These are phyloP conservation scores for Starmerella vitae DNA, from an alignment of 805 yeast species.

Conservation along the genomic window DNA sequence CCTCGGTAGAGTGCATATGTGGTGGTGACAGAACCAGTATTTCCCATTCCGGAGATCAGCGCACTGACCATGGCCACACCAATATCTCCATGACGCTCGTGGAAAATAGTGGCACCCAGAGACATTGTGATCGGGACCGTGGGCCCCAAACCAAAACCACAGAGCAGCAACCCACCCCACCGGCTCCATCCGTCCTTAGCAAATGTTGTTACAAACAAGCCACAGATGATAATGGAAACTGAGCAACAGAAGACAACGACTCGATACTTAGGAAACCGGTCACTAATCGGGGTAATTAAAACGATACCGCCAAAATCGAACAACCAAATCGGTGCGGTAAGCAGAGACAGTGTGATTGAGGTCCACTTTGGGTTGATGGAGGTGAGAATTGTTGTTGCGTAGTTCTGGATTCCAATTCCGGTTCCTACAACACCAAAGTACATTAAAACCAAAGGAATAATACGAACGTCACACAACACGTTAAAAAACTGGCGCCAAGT, in stretches of 20 bases:
- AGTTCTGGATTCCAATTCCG: conserved; percentile 77
- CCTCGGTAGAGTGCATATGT: conserved; percentile 78
- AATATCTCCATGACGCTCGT: conserved; percentile 59
- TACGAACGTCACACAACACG: conserved; percentile 47
- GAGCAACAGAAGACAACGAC: conserved; percentile 51
- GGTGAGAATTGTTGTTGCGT: conserved; percentile 61
- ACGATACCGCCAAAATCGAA: conserved; percentile 68
- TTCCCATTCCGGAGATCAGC: conserved; percentile 72
- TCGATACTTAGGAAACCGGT: conserved; percentile 45
- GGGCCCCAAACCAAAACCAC: conserved; percentile 82
- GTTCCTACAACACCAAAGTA: conserved; percentile 87
- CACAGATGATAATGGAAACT: conserved; percentile 54
- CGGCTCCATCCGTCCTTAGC: conserved; percentile 62
- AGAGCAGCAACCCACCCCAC: conserved; percentile 67
- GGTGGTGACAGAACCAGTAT: conserved; percentile 71
- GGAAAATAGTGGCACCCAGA: conserved; percentile 64
- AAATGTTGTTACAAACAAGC: conserved; percentile 62
- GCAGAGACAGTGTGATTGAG: conserved; percentile 55
- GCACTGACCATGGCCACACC: conserved; percentile 79
- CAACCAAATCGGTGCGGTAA: conserved; percentile 84
- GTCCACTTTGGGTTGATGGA: conserved; percentile 48
- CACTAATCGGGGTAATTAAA: conserved; percentile 67
- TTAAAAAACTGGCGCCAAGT: conserved; percentile 41
- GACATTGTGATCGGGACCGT: conserved; percentile 85
- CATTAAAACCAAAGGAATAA: conserved; percentile 76